phyloP scores from a whole-genome alignment of 1,284 basidiomycete genomes.

The Puccinia coronata region DNA sequence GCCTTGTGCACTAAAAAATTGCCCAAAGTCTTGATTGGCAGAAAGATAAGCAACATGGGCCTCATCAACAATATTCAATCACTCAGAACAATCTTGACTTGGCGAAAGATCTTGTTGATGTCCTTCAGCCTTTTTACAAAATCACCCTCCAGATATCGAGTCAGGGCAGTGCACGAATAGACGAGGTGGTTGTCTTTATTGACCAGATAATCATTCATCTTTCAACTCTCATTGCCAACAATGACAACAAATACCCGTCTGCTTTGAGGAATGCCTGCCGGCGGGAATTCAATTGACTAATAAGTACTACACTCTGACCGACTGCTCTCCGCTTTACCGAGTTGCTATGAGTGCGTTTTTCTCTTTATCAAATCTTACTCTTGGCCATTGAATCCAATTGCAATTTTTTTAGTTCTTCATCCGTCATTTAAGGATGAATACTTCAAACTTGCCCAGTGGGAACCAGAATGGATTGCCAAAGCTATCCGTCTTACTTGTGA shows the following conservation, averaged over 20 bases:
- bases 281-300: neutral
- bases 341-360: slow-evolving; percentile 11
- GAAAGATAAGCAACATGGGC: slow-evolving; percentile 13
- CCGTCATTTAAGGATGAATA: neutral
- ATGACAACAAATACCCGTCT: neutral
- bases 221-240: neutral
- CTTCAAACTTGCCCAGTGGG: too few species aligned
- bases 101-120: neutral
- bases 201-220: slow-evolving; percentile 6
- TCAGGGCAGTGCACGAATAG: neutral
- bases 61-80: neutral
- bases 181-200: neutral
- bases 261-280: slow-evolving; percentile 9
- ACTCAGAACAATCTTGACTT: slow-evolving; percentile 1
- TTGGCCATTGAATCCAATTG: neutral
- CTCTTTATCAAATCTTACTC: neutral
- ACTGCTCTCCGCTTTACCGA: slow-evolving; percentile 13
- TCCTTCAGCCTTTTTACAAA: slow-evolving; percentile 8
- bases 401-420: neutral
- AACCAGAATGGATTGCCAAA: neutral
- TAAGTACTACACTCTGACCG: slow-evolving; percentile 15
- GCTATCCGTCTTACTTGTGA: too few species aligned
- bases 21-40: slow-evolving; percentile 6
- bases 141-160: neutral
- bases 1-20: too few species aligned